phyloP scores from a whole-genome alignment of 345 rosid species.

The Camelina hispida region DNA sequence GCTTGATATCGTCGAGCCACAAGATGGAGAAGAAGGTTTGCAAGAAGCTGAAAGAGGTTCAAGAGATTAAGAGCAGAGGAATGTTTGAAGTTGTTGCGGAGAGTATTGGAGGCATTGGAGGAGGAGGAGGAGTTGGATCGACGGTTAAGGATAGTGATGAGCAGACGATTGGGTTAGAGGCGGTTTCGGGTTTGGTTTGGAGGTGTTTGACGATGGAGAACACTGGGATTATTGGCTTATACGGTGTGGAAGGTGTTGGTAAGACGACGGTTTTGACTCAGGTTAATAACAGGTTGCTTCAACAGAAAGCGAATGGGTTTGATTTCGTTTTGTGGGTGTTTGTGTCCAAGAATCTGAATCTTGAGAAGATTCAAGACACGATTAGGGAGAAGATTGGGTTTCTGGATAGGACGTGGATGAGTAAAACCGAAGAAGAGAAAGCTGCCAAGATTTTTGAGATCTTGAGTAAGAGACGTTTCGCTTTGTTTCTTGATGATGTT shows the following conservation, averaged over 20 bases:
- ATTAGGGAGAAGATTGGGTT: conserved; percentile 47
- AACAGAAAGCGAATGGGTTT: conserved; percentile 36
- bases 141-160: conserved; percentile 31
- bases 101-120: conserved; percentile 20
- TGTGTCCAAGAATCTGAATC: conserved; percentile 45
- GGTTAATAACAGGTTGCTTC: conserved; percentile 47
- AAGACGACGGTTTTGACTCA: conserved; percentile 53
- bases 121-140: conserved; percentile 19
- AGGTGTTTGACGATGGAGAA: conserved; percentile 36
- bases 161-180: conserved; percentile 44
- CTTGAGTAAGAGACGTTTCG: conserved; percentile 46
- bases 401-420: conserved; percentile 41
- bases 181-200: conserved; percentile 45
- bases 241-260: conserved; percentile 49
- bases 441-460: conserved; percentile 45
- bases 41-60: conserved; percentile 40
- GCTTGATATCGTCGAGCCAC: conserved; percentile 35
- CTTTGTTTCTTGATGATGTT: conserved; percentile 49
- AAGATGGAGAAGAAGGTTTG: conserved; percentile 42
- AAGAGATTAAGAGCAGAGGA: conserved; percentile 40
- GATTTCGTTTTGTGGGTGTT: conserved; percentile 47
- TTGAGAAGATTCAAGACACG: conserved; percentile 44
- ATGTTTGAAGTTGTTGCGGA: conserved; percentile 42
- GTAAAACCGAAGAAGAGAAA: conserved; percentile 42
- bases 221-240: conserved; percentile 43